Conservation (phyloP, 2,329 filamentous ascomycete species). For the Dactylellina haptotyla region DNA sequence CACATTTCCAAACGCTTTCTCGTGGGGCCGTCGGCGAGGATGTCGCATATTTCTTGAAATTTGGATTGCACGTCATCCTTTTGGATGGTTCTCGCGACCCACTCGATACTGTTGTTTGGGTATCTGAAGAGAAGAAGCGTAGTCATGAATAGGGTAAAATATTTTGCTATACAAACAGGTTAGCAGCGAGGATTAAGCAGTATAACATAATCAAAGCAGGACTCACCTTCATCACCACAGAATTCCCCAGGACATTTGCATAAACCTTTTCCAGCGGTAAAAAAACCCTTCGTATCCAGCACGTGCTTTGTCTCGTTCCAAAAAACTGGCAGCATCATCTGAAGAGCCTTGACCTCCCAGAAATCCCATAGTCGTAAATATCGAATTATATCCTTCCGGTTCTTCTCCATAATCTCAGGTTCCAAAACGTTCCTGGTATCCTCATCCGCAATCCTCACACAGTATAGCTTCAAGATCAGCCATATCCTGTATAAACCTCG, state of each 20-base stretch:
- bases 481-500: constrained; percentile 18
- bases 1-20: background rate
- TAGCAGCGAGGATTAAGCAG: too few relatives aligned
- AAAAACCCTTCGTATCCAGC: background rate
- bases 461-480: constrained; percentile 15
- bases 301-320: constrained; percentile 16
- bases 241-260: background rate
- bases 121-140: constrained; percentile 10
- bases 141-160: constrained; percentile 4
- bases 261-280: background rate
- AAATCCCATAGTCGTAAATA: constrained; percentile 24
- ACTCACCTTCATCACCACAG: constrained; percentile 3
- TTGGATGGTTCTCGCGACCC: background rate
- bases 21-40: background rate
- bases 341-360: constrained; percentile 22
- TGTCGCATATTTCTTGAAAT: background rate
- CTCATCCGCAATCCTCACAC: background rate
- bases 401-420: background rate
- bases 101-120: background rate
- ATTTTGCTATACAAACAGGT: background rate
- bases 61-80: background rate
- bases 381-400: constrained; percentile 10
- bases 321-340: constrained; percentile 22
- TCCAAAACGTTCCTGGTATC: background rate
- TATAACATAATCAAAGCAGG: background rate